Evolutionary conservation across 2,329 filamentous ascomycete genomes (phyloP).

Genomic region (Botrytis deweyae): DNA sequence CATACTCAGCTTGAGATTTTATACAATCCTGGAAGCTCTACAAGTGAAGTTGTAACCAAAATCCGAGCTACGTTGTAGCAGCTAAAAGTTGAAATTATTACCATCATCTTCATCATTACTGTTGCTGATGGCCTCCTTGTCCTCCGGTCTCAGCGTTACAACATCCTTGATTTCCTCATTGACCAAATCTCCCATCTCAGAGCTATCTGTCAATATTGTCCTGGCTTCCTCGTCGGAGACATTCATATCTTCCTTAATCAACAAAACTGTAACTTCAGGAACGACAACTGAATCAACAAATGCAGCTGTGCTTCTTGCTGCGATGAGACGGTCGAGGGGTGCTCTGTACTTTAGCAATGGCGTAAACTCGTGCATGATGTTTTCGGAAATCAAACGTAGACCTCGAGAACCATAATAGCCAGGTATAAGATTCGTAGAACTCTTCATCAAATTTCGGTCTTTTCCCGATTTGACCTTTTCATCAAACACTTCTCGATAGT

Average conservation of each 20-base stretch:
- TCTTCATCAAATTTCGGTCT: slow-evolving; percentile 59
- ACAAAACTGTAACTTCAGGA: slow-evolving; percentile 59
- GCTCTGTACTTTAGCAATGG: slow-evolving; percentile 60
- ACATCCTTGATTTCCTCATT: slow-evolving; percentile 55
- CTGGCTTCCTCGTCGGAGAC: slow-evolving; percentile 45
- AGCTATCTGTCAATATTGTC: slow-evolving; percentile 34
- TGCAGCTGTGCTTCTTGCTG: slow-evolving; percentile 62
- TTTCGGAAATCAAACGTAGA: slow-evolving; percentile 68
- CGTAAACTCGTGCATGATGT: slow-evolving; percentile 61
- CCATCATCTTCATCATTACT: slow-evolving; percentile 36
- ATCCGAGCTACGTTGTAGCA: neutral
- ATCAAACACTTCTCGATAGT: slow-evolving; percentile 59
- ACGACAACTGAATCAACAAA: slow-evolving; percentile 77
- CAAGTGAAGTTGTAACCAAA: neutral
- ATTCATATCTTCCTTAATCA: slow-evolving; percentile 60
- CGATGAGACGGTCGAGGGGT: slow-evolving; percentile 63
- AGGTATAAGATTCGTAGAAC: slow-evolving; percentile 54
- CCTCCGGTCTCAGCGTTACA: slow-evolving; percentile 34
- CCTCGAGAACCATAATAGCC: slow-evolving; percentile 85
- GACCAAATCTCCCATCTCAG: slow-evolving; percentile 32
- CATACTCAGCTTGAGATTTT: neutral
- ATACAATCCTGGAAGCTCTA: neutral
- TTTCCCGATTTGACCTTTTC: slow-evolving; percentile 56
- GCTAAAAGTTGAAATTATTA: slow-evolving; percentile 6
- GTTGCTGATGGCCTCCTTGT: slow-evolving; percentile 54